These are phyloP conservation scores for Aspergillus ochraceoroseus DNA, from an alignment of 2,329 filamentous ascomycete species.

Conservation along the genomic window DNA sequence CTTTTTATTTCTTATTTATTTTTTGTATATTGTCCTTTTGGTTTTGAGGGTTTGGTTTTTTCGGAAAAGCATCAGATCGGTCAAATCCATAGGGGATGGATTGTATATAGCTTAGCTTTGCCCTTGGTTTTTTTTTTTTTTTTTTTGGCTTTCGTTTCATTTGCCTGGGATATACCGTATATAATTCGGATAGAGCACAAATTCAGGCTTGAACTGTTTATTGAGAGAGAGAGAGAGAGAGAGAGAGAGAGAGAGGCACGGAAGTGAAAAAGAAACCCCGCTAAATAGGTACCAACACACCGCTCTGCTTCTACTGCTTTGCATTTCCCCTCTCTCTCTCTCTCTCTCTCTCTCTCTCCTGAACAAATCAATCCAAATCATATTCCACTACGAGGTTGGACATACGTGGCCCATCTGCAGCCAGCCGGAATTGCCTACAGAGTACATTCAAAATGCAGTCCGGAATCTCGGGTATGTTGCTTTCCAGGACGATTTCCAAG, in stretches of 20 bases:
- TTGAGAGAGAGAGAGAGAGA: too few relatives aligned
- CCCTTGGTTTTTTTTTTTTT: constrained; percentile 9
- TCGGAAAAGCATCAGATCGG: constrained; percentile 8
- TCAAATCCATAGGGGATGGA: constrained; percentile 12
- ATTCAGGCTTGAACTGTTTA: not conserved
- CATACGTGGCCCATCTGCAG: constrained; percentile 11
- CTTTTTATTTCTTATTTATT: too few relatives aligned
- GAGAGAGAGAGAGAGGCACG: too few relatives aligned
- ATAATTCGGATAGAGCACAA: constrained; percentile 1
- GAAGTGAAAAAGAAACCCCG: too few relatives aligned
- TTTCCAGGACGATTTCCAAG: too few relatives aligned
- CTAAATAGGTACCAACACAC: too few relatives aligned
- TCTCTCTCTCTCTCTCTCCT: not conserved
- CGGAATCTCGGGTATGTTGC: constrained; percentile 44
- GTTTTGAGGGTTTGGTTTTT: constrained; percentile 11
- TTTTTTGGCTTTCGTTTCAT: constrained; percentile 15
- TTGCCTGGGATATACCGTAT: constrained; percentile 6
- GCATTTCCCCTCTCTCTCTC: not conserved
- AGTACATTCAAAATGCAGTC: constrained; percentile 47
- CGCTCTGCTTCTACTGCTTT: not conserved
- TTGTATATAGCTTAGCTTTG: constrained; percentile 22
- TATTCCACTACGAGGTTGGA: too few relatives aligned
- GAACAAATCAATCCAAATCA: constrained; percentile 7
- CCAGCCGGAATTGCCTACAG: constrained; percentile 10
- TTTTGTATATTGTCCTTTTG: constrained; percentile 6